Conservation (phyloP, 106 monocot species). For the Xerophyta viscosa region DNA sequence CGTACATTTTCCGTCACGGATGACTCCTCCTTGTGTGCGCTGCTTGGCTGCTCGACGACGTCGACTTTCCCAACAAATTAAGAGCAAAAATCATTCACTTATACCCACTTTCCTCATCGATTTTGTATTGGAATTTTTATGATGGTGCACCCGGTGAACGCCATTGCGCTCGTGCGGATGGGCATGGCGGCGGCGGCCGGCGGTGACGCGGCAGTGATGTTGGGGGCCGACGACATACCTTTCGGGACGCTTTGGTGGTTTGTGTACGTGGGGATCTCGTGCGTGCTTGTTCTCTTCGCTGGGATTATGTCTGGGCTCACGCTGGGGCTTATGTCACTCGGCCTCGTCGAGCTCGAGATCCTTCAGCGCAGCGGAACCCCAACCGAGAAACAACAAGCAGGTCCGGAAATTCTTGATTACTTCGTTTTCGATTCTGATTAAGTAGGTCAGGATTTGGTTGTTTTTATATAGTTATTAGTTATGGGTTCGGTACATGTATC, state of each 20-base stretch:
- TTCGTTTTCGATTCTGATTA: not conserved
- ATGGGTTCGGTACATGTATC: too few relatives aligned
- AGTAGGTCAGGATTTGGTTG: too few relatives aligned
- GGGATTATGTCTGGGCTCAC: conserved; percentile 99
- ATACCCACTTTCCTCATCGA: too few relatives aligned
- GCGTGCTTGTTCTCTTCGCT: conserved; percentile 86
- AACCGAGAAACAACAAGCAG: conserved; percentile 85
- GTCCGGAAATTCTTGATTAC: conserved; percentile 15
- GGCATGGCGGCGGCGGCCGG: conserved; percentile 6
- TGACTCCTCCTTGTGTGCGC: too few relatives aligned
- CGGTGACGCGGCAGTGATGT: conserved; percentile 5
- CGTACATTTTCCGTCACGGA: too few relatives aligned
- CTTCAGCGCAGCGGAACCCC: conserved; percentile 80
- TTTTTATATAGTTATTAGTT: too few relatives aligned
- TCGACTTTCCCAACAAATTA: too few relatives aligned
- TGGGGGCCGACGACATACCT: conserved; percentile 37
- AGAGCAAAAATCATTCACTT: too few relatives aligned
- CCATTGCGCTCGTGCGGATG: conserved; percentile 23
- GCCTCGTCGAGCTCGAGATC: conserved; percentile 96
- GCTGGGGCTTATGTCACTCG: conserved; percentile 91
- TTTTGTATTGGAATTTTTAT: too few relatives aligned
- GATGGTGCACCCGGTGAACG: conserved; percentile 29
- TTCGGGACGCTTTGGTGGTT: conserved; percentile 64
- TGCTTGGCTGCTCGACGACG: too few relatives aligned
- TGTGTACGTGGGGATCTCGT: conserved; percentile 69